Evolutionary conservation across 2,329 filamentous ascomycete genomes (phyloP), one percentile per base, ranked within the genome.

Genomic region (Aspergillus alliaceus): DNA sequence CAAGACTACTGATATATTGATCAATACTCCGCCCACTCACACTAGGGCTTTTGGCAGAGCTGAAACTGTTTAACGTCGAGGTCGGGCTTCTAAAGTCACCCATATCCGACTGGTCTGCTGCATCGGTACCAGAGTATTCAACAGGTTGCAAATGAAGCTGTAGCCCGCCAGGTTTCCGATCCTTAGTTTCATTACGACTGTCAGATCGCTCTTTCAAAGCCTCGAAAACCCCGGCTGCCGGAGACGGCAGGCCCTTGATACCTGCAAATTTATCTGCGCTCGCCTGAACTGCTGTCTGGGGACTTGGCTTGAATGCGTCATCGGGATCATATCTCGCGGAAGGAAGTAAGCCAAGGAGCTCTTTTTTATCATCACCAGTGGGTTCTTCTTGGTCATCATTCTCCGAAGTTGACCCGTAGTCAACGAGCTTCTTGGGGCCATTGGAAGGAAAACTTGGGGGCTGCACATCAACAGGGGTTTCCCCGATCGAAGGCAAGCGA

Each of bases 1-100:
- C 91, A 1, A 96, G 77, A 69, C 91, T 95, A 75, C 87, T 91
- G 62, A 96, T 93, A 69, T 95, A 96, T 61, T 93, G 87, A 64
- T 96, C 90, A 34, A 91, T 83, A 62, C 86, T 90, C 60, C 86
- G 84, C 39, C 82, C 83, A 64, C 84, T 87, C 11, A 82, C 77
- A 59, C 83, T 84, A 42, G 84, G 77, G 65, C 84, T 87, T 53
- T 81, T 77, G 37, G 72, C 79, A 49, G 73, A 78, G 60, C 77
- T 81, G 54, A 80, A 81, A 53, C 86, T 78, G 39, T 75, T 68
- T 15, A 71, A 64, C 1, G 75, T 77, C 3, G 72, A 73, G 31
- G 73, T 69, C 39, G 66, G 73, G 63, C 66, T 72, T 50, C 70
- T 69, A 51, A 70, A 64, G 57, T 65, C 72, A 40, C 64, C 82